Evolutionary conservation across 441 rosid genomes (phyloP).

Genomic region (Pelargonium cotyledonis): DNA sequence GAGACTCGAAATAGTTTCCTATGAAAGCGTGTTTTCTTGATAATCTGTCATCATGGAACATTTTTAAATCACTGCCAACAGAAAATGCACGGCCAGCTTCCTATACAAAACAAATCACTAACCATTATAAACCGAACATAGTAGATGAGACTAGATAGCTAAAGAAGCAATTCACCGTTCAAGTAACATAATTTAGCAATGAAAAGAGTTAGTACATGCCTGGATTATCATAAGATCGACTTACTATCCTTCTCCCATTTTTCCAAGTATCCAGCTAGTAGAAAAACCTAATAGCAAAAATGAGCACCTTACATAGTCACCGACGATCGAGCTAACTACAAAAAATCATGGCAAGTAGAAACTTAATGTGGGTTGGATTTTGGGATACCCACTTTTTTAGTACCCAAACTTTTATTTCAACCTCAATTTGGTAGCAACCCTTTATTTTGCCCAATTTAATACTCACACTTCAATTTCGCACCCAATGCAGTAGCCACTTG

Average conservation of each 20-base stretch:
- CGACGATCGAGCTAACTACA: not conserved
- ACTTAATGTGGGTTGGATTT: not conserved
- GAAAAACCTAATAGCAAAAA: conserved; percentile 43
- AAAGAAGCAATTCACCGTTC: not conserved
- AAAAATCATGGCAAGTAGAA: not conserved
- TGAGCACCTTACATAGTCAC: not conserved
- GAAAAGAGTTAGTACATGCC: conserved; percentile 30
- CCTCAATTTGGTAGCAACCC: no score
- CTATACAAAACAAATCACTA: conserved; percentile 28
- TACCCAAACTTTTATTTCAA: no score
- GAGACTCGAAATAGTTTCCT: not conserved
- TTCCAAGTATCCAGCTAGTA: conserved; percentile 63
- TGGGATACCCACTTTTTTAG: no score
- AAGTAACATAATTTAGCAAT: not conserved
- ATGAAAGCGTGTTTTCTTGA: conserved; percentile 40
- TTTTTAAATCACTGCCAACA: conserved; percentile 87
- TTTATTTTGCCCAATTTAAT: no score
- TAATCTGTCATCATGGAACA: conserved; percentile 72
- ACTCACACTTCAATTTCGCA: no score
- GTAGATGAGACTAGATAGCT: not conserved
- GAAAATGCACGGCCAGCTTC: conserved; percentile 91
- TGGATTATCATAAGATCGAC: conserved; percentile 60
- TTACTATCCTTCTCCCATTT: conserved; percentile 64
- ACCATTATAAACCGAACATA: not conserved
- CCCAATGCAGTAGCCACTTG: no score